Evolutionary conservation across 305 asterid species (phyloP), one percentile per base, ranked within the genome.

Genomic region (Fraxinus xanthoxyloides): DNA sequence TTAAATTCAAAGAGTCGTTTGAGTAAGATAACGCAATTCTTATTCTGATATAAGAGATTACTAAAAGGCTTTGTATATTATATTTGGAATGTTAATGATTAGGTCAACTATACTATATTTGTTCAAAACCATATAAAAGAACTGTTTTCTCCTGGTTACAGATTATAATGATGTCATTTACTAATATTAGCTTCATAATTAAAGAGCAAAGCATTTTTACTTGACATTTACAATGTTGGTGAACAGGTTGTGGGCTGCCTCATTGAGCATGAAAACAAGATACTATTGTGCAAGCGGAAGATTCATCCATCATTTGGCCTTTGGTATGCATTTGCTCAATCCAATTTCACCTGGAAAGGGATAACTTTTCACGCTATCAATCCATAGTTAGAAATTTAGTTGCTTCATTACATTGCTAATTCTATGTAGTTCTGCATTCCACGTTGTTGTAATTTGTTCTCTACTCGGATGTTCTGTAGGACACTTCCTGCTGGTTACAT

Each of bases 401-500:
- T 76, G 24, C 38, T 79, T n/a, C 15, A 6, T 38, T 59, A 21
- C 69, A 46, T 30, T 82, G 59, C 56, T 76, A 34, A 77, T 63
- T 76, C 65, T 48, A 7, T 26, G 12, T 26, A 24, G 19, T 46
- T 56, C 70, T 31, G 17, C 77, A 5, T 4, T 72, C 21, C 38
- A 19, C 73, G 5, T 35, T 5, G 5, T 70, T 56, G 48, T 48
- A 72, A 77, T 19, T 32, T 21, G 21, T 7, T 72, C 75, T 72
- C 69, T 30, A 21, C 15, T 31, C 83, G 31, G 34, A 79, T 82
- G 51, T 75, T 61, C 23, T 67, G 43, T 72, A 97, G 99, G 99
- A 97, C 99, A 4, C 98, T 97, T 84, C 99, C 99, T 23, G 99
- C 98, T 83, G 99, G 99, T 80, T 96, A 87, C 89, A 88, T 96